phyloP scores from a whole-genome alignment of 2,329 filamentous ascomycete genomes.

The Cucurbitaria berberidis region DNA sequence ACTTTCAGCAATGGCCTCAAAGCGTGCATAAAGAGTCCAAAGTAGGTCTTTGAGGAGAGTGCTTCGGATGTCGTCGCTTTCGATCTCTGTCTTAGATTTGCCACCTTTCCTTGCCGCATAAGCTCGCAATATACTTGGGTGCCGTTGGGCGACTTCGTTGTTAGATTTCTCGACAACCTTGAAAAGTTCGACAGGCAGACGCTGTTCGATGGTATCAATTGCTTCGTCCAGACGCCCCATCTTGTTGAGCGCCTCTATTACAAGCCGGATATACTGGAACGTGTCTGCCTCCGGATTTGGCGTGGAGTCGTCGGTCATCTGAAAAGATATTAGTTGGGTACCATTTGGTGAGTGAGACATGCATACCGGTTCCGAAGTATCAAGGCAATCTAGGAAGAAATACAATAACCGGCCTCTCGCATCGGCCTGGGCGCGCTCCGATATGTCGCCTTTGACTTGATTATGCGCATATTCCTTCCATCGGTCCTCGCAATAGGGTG shows the following conservation, averaged over 20 bases:
- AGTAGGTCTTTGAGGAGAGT: conserved; percentile 90
- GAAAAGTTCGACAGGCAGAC: conserved; percentile 92
- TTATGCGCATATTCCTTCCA: conserved; percentile 84
- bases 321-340: conserved; percentile 27
- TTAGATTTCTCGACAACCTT: conserved; percentile 93
- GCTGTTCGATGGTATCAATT: conserved; percentile 88
- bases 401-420: conserved; percentile 62
- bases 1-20: conserved; percentile 94
- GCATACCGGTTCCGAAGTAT: conserved; percentile 53
- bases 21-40: conserved; percentile 92
- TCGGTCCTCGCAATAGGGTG: conserved; percentile 93
- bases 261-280: conserved; percentile 86
- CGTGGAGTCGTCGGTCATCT: conserved; percentile 82
- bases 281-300: conserved; percentile 96
- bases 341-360: neutral
- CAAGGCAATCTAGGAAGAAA: conserved; percentile 63
- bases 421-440: conserved; percentile 42
- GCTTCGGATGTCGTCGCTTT: conserved; percentile 74
- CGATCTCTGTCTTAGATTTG: conserved; percentile 66
- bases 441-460: conserved; percentile 57
- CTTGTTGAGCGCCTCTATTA: conserved; percentile 89
- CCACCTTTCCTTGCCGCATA: conserved; percentile 60
- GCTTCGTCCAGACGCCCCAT: conserved; percentile 85
- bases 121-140: conserved; percentile 76
- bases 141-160: conserved; percentile 88